phyloP scores from a whole-genome alignment of 345 rosid species.

The Noccaea caerulescens region DNA sequence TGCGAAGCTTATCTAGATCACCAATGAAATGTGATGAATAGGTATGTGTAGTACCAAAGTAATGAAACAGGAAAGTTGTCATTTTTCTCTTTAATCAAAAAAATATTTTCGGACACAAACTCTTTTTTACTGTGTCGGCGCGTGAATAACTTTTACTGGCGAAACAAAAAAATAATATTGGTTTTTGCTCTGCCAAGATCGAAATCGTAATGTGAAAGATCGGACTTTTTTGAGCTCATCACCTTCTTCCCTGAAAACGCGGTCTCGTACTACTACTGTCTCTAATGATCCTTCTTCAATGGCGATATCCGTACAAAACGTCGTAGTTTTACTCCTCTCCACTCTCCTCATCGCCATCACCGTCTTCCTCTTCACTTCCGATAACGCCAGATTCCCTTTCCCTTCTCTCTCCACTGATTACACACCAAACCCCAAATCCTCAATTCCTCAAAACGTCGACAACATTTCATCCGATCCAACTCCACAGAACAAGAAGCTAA shows the following conservation, averaged over 20 bases:
- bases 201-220: conserved; percentile 34
- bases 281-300: conserved; percentile 40
- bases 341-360: conserved; percentile 49
- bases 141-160: conserved; percentile 12
- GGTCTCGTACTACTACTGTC: conserved; percentile 4
- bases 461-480: conserved; percentile 30
- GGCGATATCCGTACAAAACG: conserved; percentile 56
- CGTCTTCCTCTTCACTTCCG: conserved; percentile 49
- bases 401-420: conserved; percentile 46
- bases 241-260: conserved; percentile 25
- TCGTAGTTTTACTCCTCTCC: conserved; percentile 54
- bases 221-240: conserved; percentile 33
- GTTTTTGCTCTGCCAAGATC: background rate
- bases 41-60: no score
- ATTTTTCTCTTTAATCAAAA: no score
- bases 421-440: conserved; percentile 39
- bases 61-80: no score
- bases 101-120: conserved; percentile 7
- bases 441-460: conserved; percentile 20
- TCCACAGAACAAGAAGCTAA: conserved; percentile 34
- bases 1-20: no score
- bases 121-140: conserved; percentile 39
- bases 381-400: conserved; percentile 39
- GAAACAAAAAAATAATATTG: background rate
- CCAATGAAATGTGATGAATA: no score